phyloP scores from a whole-genome alignment of 805 yeast genomes.

The Starmerella kuoi region DNA sequence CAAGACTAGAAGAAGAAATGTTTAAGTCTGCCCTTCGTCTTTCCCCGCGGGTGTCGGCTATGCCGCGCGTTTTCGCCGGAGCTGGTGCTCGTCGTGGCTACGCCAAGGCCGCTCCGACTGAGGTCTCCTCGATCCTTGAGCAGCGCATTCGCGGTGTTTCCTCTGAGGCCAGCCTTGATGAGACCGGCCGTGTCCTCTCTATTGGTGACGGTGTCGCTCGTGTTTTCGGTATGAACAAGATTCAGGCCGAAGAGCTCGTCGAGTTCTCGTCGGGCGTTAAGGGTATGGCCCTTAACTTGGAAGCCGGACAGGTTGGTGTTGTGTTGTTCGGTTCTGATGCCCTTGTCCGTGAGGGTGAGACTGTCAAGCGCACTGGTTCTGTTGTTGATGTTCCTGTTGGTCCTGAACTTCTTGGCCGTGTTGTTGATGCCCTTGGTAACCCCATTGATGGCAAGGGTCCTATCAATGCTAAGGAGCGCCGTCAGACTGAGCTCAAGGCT shows the following conservation, averaged over 20 bases:
- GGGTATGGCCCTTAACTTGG: conserved; percentile 99
- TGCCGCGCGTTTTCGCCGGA: conserved; percentile 27
- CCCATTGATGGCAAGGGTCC: conserved; percentile 99
- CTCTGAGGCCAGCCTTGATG: conserved; percentile 93
- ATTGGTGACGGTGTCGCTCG: conserved; percentile 99
- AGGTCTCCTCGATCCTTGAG: conserved; percentile 97
- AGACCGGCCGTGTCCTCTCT: conserved; percentile 98
- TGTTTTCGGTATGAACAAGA: conserved; percentile 98
- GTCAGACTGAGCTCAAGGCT: conserved; percentile 98
- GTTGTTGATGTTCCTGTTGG: conserved; percentile 99
- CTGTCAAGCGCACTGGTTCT: conserved; percentile 98
- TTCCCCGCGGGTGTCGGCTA: conserved; percentile 30
- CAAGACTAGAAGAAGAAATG: conserved; percentile 23
- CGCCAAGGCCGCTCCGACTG: conserved; percentile 99
- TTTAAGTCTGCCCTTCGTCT: conserved; percentile 34
- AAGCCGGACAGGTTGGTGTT: conserved; percentile 99
- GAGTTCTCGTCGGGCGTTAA: conserved; percentile 98
- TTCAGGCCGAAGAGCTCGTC: conserved; percentile 99
- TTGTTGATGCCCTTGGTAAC: conserved; percentile 97
- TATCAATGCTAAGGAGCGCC: conserved; percentile 64
- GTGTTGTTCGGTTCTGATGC: conserved; percentile 99
- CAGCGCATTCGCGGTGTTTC: conserved; percentile 99
- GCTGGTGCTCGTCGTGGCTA: conserved; percentile 58
- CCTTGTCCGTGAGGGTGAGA: conserved; percentile 97
- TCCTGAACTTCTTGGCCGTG: conserved; percentile 96